Evolutionary conservation across 2,329 filamentous ascomycete species (phyloP), one percentile per base, ranked within the genome.

Genomic region (Penicillium decumbens): DNA sequence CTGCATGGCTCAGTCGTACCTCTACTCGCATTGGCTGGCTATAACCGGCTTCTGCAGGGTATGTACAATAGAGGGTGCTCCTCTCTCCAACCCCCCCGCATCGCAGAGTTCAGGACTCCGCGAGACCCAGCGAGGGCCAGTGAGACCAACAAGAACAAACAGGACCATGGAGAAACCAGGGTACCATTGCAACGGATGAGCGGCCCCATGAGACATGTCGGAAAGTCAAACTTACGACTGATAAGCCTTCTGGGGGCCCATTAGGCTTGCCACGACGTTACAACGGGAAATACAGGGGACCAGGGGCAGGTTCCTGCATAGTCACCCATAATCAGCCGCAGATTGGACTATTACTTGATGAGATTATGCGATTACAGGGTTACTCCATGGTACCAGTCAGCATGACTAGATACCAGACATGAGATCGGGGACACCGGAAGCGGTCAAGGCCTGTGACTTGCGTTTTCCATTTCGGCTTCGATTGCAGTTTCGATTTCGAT

Each of bases 221-320:
- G 45, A 47, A 49, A 49, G 28, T 51, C 50, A 45, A 53, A 33
- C 15, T 18, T 10, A 29, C 10, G 2, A 33, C 29, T 15, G 37
- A 45, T 43, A 45, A 46, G 50, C 35, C 4, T 39, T 41, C 23
- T 18, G 47, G 50, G 24, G 38, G 27, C 27, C 25, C 27, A 18
- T 18, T 18, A 8, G 25, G 25, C 25, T 27, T 4, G 45, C 47
- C 50, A 53, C 55, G 51, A 56, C 47, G 53, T 57, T 57, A 24
- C 55, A 57, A 27, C 23, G 23, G 35, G 15, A 12, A 25, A 25
- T 27, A 27, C 25, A n/a, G 35, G 12, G 38, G 38, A 9, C 6
- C 38, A 7, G 23, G 33, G n/a, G 25, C 25, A 27, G 8, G 33
- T 18, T 12, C 15, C 33, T 37, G 9, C 28, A 29, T 29, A 9